These are phyloP conservation scores for Raffaelea albimanens DNA, from an alignment of 2,329 filamentous ascomycete species.

Conservation along the genomic window DNA sequence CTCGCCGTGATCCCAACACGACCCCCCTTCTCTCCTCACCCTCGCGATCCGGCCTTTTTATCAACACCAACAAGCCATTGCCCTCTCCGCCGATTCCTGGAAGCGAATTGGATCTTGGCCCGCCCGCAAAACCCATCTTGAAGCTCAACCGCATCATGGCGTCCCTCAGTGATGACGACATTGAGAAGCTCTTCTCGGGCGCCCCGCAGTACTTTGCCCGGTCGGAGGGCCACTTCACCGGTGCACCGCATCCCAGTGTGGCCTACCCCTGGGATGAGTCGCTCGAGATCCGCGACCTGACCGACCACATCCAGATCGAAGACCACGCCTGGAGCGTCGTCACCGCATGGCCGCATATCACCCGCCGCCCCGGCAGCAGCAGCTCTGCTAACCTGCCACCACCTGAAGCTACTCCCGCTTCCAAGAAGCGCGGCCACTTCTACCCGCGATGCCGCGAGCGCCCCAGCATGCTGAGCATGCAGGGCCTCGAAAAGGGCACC, in stretches of 20 bases:
- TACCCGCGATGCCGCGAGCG: slow-evolving; percentile 50
- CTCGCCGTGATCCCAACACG: neutral
- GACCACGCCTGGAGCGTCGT: slow-evolving; percentile 54
- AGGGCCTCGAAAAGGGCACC: slow-evolving; percentile 61
- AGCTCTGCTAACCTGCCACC: neutral
- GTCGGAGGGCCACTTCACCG: slow-evolving; percentile 48
- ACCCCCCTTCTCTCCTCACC: slow-evolving; percentile 5
- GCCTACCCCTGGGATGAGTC: slow-evolving; percentile 60
- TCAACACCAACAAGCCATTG: slow-evolving; percentile 47
- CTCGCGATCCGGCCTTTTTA: slow-evolving; percentile 10
- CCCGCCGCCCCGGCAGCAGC: slow-evolving; percentile 24
- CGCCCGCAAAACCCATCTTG: slow-evolving; percentile 33
- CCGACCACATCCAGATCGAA: slow-evolving; percentile 55
- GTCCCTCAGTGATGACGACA: slow-evolving; percentile 46
- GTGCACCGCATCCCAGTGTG: slow-evolving; percentile 52
- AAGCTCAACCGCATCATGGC: slow-evolving; percentile 51
- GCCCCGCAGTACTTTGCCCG: slow-evolving; percentile 62
- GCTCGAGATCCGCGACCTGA: slow-evolving; percentile 51
- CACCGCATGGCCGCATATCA: slow-evolving; percentile 55
- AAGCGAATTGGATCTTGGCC: slow-evolving; percentile 29
- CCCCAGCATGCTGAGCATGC: slow-evolving; percentile 64
- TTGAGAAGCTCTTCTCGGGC: slow-evolving; percentile 66
- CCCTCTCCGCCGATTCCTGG: slow-evolving; percentile 40
- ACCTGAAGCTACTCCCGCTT: neutral
- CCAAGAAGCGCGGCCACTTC: slow-evolving; percentile 43